Evolutionary conservation across 2,329 filamentous ascomycete species (phyloP).

Genomic region (Talaromyces pinophilus): DNA sequence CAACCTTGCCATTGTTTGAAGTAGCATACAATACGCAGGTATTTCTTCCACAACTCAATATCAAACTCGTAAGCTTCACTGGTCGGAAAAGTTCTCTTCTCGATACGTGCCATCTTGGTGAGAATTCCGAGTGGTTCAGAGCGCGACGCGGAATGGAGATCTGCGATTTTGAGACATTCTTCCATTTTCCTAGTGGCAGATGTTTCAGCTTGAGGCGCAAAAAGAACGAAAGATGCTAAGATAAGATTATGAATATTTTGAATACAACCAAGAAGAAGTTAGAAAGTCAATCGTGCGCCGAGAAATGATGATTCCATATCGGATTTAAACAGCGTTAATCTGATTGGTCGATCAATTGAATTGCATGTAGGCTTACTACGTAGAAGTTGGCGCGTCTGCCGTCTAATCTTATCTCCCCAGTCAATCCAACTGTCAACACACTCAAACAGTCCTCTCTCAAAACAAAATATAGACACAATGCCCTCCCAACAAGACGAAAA

Average conservation of each 20-base stretch:
- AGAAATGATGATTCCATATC: neutral
- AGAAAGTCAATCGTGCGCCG: neutral
- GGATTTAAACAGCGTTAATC: neutral
- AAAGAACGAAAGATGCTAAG: neutral
- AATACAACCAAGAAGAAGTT: neutral
- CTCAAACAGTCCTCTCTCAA: neutral
- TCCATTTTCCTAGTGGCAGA: constrained; percentile 26
- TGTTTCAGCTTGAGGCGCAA: neutral
- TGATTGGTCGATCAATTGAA: neutral
- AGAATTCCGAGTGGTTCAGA: constrained; percentile 40
- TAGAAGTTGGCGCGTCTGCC: neutral
- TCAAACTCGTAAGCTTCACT: constrained; percentile 54
- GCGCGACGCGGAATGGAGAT: constrained; percentile 42
- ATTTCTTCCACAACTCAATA: constrained; percentile 51
- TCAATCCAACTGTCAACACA: neutral
- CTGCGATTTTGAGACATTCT: constrained; percentile 33
- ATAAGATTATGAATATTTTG: neutral
- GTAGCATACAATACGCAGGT: constrained; percentile 39
- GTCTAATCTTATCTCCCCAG: neutral
- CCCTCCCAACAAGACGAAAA: constrained; percentile 48
- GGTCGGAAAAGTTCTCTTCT: constrained; percentile 54
- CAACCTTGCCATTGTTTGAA: constrained; percentile 16
- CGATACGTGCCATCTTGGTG: constrained; percentile 42
- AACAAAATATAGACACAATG: constrained; percentile 30
- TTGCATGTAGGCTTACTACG: neutral